phyloP scores from a whole-genome alignment of 2,329 filamentous ascomycete genomes.

The Aspergillus viridinutans region DNA sequence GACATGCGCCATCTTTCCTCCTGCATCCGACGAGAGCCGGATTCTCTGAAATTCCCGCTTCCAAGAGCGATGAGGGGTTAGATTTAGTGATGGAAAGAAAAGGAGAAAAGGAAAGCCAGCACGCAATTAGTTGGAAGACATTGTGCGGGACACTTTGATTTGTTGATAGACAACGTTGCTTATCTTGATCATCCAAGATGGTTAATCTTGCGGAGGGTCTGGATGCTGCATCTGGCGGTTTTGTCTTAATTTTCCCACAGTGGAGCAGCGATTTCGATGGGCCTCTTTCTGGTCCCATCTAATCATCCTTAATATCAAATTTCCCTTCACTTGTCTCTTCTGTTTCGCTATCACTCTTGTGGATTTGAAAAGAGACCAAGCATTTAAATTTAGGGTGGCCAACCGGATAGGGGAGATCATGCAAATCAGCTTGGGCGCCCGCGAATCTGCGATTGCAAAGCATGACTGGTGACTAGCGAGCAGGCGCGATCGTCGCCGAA shows the following conservation, averaged over 20 bases:
- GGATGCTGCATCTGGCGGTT: background rate
- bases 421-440: conserved; percentile 5
- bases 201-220: background rate
- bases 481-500: conserved; percentile 5
- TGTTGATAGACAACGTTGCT: conserved; percentile 8
- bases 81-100: conserved; percentile 3
- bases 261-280: background rate
- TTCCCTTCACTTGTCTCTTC: background rate
- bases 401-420: conserved; percentile 14
- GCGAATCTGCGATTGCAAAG: conserved; percentile 1
- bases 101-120: background rate
- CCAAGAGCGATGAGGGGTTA: conserved; percentile 7
- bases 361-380: background rate
- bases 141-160: conserved; percentile 5
- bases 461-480: background rate
- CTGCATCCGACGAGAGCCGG: conserved; percentile 15
- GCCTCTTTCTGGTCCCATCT: background rate
- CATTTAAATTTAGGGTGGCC: background rate
- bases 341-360: background rate
- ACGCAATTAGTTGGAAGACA: conserved; percentile 4
- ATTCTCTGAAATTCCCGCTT: conserved; percentile 8
- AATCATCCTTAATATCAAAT: background rate
- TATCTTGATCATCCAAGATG: conserved; percentile 7
- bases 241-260: background rate
- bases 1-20: conserved; percentile 10